A percentile compares a stretch with the other conserved stretches of the same genome.
These are phyloP conservation scores for Dictyostelium intermedium DNA, from an alignment of 78 protist genomes.

Conservation along the genomic window DNA sequence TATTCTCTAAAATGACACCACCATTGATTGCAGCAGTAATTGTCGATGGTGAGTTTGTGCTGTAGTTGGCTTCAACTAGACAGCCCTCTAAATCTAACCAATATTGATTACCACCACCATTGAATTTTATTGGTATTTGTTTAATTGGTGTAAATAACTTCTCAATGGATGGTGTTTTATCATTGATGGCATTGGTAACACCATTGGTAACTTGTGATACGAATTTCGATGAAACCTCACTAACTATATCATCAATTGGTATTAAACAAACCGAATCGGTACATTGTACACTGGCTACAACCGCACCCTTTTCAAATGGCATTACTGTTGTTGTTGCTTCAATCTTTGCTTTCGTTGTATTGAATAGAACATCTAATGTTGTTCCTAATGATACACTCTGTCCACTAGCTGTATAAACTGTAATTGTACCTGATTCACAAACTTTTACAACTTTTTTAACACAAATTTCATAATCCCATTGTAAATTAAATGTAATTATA, in stretches of 20 bases:
- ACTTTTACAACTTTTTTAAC: not conserved
- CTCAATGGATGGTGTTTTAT: not conserved
- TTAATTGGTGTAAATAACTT: not conserved
- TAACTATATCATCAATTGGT: constrained; percentile 17
- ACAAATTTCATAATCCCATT: constrained; percentile 55
- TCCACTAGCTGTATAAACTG: not conserved
- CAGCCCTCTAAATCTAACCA: not conserved
- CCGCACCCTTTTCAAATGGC: not conserved
- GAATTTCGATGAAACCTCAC: constrained; percentile 14
- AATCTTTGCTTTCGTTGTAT: not conserved
- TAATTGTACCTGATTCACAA: constrained; percentile 38
- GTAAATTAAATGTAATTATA: not conserved
- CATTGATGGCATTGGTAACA: not conserved
- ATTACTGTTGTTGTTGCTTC: not conserved
- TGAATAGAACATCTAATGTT: not conserved
- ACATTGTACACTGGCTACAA: not conserved
- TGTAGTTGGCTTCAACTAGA: not conserved
- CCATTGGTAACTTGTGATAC: not conserved
- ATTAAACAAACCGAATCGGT: constrained; percentile 2
- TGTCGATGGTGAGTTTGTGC: not conserved
- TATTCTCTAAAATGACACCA: not conserved
- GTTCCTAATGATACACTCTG: not conserved
- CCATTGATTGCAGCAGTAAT: not conserved
- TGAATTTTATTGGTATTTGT: not conserved
- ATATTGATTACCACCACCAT: not conserved